These are phyloP conservation scores for Fagus sylvatica DNA, from an alignment of 306 rosid species.

Conservation along the genomic window DNA sequence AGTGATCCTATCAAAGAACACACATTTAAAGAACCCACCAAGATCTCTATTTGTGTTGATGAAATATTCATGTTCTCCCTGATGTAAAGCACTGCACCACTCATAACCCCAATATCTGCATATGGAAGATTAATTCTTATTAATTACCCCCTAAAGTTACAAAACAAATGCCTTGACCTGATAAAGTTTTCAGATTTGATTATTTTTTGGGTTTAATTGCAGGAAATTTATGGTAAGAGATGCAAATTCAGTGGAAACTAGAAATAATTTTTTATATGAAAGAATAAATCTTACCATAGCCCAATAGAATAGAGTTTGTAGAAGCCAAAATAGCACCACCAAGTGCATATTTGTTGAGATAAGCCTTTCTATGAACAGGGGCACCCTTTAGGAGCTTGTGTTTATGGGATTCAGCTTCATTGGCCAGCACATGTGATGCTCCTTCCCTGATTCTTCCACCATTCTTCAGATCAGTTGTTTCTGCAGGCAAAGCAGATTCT, in stretches of 20 bases:
- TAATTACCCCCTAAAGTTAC: neutral
- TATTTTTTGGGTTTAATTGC: neutral
- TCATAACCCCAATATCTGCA: constrained; percentile 82
- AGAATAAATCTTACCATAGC: constrained; percentile 58
- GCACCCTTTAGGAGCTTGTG: neutral
- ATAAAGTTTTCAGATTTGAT: neutral
- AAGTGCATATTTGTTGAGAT: constrained; percentile 62
- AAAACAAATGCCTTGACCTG: neutral
- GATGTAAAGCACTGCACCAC: constrained; percentile 80
- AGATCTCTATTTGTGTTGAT: constrained; percentile 63
- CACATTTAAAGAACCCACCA: constrained; percentile 67
- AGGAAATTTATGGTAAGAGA: constrained; percentile 21
- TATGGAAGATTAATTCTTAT: neutral
- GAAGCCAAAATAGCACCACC: constrained; percentile 75
- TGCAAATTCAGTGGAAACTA: constrained; percentile 3
- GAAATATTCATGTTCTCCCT: constrained; percentile 53
- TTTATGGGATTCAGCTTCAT: neutral
- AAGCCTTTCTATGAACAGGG: constrained; percentile 7
- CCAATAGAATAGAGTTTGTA: constrained; percentile 76
- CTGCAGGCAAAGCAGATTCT: constrained; percentile 16
- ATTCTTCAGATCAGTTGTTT: constrained; percentile 8
- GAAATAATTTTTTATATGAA: neutral
- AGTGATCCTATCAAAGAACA: constrained; percentile 75
- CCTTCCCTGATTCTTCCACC: neutral
- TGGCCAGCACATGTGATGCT: neutral